These are phyloP conservation scores for Cercospora nicotianae DNA, from an alignment of 2,329 filamentous ascomycete species.

Conservation along the genomic window DNA sequence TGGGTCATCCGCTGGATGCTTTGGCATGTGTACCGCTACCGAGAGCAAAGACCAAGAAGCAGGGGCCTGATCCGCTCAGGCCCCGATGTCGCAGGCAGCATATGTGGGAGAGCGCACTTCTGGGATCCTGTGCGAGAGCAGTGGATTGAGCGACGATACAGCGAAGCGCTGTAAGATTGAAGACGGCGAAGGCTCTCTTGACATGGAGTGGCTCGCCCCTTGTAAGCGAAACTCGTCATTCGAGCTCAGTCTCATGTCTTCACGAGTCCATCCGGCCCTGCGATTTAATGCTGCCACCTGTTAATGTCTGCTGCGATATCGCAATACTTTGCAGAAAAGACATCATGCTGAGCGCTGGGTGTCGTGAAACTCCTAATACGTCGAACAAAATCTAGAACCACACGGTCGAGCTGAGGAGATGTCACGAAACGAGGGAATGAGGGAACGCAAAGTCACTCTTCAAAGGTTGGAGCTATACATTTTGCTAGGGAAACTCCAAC, in stretches of 20 bases:
- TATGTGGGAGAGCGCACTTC: neutral
- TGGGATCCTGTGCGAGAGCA: neutral
- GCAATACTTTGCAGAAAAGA: conserved; percentile 1
- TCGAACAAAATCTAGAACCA: neutral
- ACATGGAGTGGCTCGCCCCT: neutral
- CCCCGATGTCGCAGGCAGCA: neutral
- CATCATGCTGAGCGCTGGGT: neutral
- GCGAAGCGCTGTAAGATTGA: too few relatives aligned
- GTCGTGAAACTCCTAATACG: neutral
- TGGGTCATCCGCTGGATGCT: neutral
- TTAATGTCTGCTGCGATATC: neutral
- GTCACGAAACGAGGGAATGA: neutral
- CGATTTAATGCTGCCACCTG: neutral
- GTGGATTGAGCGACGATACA: neutral
- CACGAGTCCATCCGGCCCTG: neutral
- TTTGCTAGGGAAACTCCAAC: neutral
- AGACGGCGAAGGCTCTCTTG: neutral
- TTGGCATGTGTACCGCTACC: neutral
- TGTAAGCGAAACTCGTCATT: neutral
- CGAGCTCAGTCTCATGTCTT: neutral
- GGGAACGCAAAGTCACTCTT: neutral
- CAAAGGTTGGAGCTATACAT: neutral
- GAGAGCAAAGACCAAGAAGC: neutral
- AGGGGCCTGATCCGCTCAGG: neutral
- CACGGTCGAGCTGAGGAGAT: neutral